Percentiles rank a stretch among this genome's conserved stretches.
Evolutionary conservation across 768 basidiomycete species (phyloP).

Genomic region (Sistotremastrum suecicum): DNA sequence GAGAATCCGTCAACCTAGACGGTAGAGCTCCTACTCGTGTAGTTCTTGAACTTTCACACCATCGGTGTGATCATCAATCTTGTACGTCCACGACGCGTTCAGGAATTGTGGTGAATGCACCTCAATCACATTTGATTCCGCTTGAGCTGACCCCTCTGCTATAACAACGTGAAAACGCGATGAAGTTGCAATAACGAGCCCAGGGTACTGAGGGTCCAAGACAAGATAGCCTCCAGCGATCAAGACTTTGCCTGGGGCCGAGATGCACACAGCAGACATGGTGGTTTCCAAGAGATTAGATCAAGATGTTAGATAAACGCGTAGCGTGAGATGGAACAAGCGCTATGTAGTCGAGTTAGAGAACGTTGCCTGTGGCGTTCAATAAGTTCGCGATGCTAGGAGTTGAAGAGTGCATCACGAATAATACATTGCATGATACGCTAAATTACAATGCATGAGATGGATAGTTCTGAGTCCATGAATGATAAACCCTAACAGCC

Average conservation of each 20-base stretch:
- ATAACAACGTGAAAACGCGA: conserved; percentile 87
- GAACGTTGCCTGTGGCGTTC: no score
- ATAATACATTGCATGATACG: no score
- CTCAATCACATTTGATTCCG: conserved; percentile 30
- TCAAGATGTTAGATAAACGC: no score
- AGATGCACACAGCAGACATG: conserved; percentile 48
- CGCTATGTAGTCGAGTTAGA: no score
- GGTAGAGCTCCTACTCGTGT: conserved; percentile 9
- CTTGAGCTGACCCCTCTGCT: conserved; percentile 19
- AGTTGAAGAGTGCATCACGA: no score
- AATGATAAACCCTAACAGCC: no score
- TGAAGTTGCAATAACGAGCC: conserved; percentile 82
- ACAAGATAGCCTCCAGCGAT: conserved; percentile 95
- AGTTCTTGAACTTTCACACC: conserved; percentile 10
- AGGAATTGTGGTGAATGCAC: conserved; percentile 88
- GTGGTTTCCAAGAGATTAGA: not conserved
- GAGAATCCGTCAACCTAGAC: not conserved
- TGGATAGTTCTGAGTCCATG: no score
- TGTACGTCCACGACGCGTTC: conserved; percentile 66
- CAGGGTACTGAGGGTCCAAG: conserved; percentile 74
- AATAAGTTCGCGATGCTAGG: no score
- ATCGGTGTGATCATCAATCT: conserved; percentile 26
- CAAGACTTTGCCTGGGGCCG: conserved; percentile 90
- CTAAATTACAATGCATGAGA: no score
- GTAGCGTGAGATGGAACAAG: no score